phyloP scores from a whole-genome alignment of 1,284 basidiomycete species.

The Rhodotorula sp. region DNA sequence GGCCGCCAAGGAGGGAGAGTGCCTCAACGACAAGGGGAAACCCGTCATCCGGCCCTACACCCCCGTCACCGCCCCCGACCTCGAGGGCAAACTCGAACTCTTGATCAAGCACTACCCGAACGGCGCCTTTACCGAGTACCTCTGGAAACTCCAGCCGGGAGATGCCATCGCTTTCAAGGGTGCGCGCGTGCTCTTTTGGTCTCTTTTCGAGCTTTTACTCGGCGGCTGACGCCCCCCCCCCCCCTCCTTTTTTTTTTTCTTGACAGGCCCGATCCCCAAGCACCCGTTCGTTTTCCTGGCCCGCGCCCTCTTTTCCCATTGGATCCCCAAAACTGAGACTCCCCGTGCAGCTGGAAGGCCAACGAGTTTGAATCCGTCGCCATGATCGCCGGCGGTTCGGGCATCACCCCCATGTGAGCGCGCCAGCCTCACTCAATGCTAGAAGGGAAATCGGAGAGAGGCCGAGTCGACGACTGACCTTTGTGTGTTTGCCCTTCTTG shows the following conservation, averaged over 20 bases:
- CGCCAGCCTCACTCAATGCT: too few species aligned
- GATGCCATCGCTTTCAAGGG: slow-evolving; percentile 83
- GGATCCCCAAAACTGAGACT: background rate
- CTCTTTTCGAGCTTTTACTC: background rate
- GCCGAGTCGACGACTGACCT: too few species aligned
- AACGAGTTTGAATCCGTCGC: slow-evolving; percentile 56
- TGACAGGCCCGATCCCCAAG: slow-evolving; percentile 65
- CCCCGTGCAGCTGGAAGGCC: slow-evolving; percentile 29
- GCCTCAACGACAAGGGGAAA: slow-evolving; percentile 74
- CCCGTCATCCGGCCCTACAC: slow-evolving; percentile 69
- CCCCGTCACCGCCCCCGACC: slow-evolving; percentile 61
- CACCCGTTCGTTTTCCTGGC: slow-evolving; percentile 44
- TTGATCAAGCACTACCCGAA: slow-evolving; percentile 72
- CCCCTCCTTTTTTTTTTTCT: too few species aligned
- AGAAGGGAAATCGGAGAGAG: too few species aligned
- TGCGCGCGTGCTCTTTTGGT: slow-evolving; percentile 32
- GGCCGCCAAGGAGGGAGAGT: slow-evolving; percentile 51
- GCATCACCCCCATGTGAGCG: slow-evolving; percentile 55
- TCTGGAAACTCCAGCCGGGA: slow-evolving; percentile 54
- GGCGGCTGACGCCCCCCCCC: background rate
- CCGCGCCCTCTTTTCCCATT: background rate
- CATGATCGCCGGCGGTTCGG: slow-evolving; percentile 84
- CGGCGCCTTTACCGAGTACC: slow-evolving; percentile 51
- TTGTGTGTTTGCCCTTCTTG: too few species aligned
- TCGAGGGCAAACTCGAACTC: slow-evolving; percentile 71